phyloP scores from a whole-genome alignment of 257 asterid species.

The Solanum pinnatisectum region DNA sequence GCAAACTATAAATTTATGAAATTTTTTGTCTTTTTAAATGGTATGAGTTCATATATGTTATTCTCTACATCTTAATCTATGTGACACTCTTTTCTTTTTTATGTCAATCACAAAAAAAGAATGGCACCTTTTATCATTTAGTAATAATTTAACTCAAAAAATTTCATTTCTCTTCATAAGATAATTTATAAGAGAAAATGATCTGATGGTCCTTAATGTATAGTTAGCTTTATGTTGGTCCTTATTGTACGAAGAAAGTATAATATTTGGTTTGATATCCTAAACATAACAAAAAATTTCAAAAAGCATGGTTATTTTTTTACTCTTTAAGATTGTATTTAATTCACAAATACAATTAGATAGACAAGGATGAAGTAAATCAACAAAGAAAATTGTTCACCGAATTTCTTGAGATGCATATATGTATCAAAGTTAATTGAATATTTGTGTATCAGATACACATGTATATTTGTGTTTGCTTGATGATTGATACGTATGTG shows the following conservation, averaged over 20 bases:
- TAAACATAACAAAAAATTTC: no score
- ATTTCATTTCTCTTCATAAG: no score
- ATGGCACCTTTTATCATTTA: no score
- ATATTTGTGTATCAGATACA: background rate
- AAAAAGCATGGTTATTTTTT: no score
- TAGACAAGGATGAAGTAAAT: background rate
- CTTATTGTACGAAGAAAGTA: no score
- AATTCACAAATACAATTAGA: background rate
- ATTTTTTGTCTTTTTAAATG: background rate
- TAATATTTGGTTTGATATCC: no score
- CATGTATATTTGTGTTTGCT: background rate
- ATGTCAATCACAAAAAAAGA: no score
- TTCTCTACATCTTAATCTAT: background rate
- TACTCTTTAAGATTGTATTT: background rate
- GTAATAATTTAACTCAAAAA: no score
- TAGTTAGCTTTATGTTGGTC: no score
- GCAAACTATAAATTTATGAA: background rate
- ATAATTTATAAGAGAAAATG: no score
- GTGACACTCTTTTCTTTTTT: background rate
- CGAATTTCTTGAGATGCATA: background rate
- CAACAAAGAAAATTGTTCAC: background rate
- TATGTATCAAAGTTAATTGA: background rate
- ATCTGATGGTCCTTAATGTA: background rate
- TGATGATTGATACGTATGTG: no score
- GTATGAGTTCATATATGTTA: background rate